phyloP scores from a whole-genome alignment of 257 asterid genomes.

The Nicotiana otophora region DNA sequence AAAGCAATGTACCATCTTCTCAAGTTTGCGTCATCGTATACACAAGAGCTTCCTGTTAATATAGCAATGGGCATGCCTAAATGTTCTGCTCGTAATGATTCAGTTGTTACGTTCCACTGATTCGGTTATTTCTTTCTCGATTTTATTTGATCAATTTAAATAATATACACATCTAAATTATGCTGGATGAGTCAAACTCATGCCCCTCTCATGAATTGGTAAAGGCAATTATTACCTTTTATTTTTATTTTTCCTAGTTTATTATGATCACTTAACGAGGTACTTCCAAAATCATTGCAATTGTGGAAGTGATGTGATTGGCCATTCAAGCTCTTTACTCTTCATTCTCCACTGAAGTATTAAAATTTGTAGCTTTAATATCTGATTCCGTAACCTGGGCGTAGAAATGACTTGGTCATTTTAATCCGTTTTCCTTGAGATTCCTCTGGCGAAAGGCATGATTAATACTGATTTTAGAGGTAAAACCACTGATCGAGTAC shows the following conservation, averaged over 20 bases:
- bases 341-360: background rate
- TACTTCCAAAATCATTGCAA: background rate
- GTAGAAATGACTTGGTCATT: background rate
- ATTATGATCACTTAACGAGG: background rate
- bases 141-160: background rate
- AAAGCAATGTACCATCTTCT: constrained; percentile 85
- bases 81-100: constrained; percentile 67
- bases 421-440: background rate
- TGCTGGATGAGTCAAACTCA: background rate
- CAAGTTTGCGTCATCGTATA: constrained; percentile 67
- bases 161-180: background rate
- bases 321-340: background rate
- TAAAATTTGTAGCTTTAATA: background rate
- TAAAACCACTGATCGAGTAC: no score
- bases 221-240: background rate
- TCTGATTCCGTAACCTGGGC: background rate
- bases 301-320: background rate
- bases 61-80: constrained; percentile 89
- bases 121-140: background rate
- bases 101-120: constrained; percentile 34
- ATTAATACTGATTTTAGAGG: background rate
- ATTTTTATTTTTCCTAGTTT: background rate
- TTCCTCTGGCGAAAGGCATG: background rate
- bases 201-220: background rate
- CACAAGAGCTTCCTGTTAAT: constrained; percentile 70